Percentiles rank a stretch among this genome's conserved stretches.
These are phyloP conservation scores for Berkeleyomyces basicola DNA, from an alignment of 2,329 filamentous ascomycete genomes.

Conservation along the genomic window DNA sequence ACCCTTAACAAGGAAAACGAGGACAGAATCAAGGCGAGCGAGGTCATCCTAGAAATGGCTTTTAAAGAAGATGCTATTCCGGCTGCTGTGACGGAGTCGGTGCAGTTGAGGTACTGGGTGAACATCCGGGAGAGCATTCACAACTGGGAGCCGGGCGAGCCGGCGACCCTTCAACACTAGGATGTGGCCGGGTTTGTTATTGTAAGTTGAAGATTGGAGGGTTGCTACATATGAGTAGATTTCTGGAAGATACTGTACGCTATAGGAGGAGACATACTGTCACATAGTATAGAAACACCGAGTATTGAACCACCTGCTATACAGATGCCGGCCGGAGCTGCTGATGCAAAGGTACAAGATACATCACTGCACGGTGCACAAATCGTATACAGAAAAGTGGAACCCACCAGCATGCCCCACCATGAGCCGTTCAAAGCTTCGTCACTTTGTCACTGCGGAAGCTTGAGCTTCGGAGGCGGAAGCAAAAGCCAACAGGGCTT, in stretches of 20 bases:
- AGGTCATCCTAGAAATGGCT: slow-evolving; percentile 42
- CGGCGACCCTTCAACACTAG: slow-evolving; percentile 35
- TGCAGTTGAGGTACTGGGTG: slow-evolving; percentile 75
- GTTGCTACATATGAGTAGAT: neutral
- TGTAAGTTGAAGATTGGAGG: neutral
- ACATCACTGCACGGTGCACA: neutral
- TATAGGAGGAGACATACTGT: neutral
- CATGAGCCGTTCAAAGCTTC: neutral
- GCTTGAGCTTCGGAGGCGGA: neutral
- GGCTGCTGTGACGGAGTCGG: slow-evolving; percentile 51
- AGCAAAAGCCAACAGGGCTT: neutral
- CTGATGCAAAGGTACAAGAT: neutral
- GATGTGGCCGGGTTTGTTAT: neutral
- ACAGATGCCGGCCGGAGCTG: neutral
- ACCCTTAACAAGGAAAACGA: slow-evolving; percentile 50
- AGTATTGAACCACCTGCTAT: too few species aligned
- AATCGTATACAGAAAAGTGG: neutral
- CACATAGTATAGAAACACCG: neutral
- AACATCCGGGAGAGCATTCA: slow-evolving; percentile 68
- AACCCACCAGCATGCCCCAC: neutral
- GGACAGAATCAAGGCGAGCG: slow-evolving; percentile 44
- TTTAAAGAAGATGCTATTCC: slow-evolving; percentile 52
- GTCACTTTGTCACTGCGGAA: neutral
- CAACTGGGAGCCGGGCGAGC: slow-evolving; percentile 69
- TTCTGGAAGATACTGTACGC: neutral